A percentile compares a stretch with the other conserved stretches of the same genome.
Conservation (phyloP, 148 eudicot species). For the Selenicereus undatus region DNA sequence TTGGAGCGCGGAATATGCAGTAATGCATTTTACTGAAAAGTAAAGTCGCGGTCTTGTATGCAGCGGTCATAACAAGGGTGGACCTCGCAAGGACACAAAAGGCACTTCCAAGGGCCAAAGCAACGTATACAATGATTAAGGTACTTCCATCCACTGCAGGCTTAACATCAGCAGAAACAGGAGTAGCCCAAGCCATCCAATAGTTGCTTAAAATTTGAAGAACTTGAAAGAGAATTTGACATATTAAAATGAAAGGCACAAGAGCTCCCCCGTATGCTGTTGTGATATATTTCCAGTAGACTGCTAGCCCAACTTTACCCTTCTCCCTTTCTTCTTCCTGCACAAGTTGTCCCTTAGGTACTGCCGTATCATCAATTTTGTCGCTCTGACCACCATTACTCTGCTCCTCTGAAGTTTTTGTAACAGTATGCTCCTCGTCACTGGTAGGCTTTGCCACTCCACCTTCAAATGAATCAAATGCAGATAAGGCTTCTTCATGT, state of each 20-base stretch:
- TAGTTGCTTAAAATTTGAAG: constrained; percentile 46
- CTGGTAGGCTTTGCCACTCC: neutral
- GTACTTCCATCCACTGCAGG: constrained; percentile 22
- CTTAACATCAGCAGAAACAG: constrained; percentile 30
- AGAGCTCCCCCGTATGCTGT: constrained; percentile 43
- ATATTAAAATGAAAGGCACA: constrained; percentile 36
- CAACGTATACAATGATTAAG: constrained; percentile 32
- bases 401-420: constrained; percentile 14
- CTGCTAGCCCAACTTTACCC: constrained; percentile 37
- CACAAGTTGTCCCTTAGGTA: constrained; percentile 36
- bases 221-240: constrained; percentile 32
- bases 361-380: constrained; percentile 5
- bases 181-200: constrained; percentile 53
- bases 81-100: constrained; percentile 32
- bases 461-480: constrained; percentile 19
- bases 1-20: constrained; percentile 48
- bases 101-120: constrained; percentile 34
- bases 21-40: constrained; percentile 46
- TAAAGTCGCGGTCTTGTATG: constrained; percentile 37
- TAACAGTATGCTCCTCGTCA: neutral
- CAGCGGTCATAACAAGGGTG: constrained; percentile 21
- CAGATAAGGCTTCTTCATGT: constrained; percentile 41
- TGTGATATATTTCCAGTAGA: constrained; percentile 44
- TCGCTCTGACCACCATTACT: neutral
- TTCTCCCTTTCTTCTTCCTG: constrained; percentile 47